phyloP scores from a whole-genome alignment of 305 asterid species.

The Rubia occidens region DNA sequence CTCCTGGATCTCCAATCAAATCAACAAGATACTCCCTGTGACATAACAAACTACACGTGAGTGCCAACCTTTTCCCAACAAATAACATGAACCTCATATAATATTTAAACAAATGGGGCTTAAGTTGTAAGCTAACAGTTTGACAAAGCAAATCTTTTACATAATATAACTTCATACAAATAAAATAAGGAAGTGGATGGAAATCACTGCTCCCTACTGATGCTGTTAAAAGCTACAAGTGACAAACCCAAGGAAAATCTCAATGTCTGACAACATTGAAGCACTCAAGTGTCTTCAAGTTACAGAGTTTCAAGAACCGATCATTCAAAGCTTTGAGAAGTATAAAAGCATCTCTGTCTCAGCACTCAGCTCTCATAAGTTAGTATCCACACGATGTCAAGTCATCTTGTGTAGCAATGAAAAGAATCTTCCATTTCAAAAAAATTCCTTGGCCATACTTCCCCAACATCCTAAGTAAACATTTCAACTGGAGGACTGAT shows the following conservation, averaged over 20 bases:
- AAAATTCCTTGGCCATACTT: neutral
- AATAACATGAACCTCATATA: neutral
- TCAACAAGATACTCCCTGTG: slow-evolving; percentile 87
- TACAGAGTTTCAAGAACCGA: neutral
- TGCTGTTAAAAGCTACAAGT: neutral
- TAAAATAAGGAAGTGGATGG: neutral
- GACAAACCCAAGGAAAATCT: neutral
- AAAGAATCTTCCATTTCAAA: slow-evolving; percentile 7
- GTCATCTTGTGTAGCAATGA: neutral
- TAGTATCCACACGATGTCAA: neutral
- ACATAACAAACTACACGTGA: slow-evolving; percentile 22
- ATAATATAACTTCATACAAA: no score
- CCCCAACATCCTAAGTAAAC: neutral
- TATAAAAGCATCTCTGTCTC: neutral
- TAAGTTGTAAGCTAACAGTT: neutral
- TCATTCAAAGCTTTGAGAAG: neutral
- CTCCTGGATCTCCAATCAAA: slow-evolving; percentile 85
- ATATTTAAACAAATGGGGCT: neutral
- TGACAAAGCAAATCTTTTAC: no score
- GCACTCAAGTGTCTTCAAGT: neutral
- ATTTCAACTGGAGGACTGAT: neutral
- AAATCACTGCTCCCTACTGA: no score
- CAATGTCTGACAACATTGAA: neutral
- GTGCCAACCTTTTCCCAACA: neutral
- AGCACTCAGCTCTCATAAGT: neutral